These are phyloP conservation scores for Pelargonium fulgidum DNA, from an alignment of 441 rosid species.

Conservation along the genomic window DNA sequence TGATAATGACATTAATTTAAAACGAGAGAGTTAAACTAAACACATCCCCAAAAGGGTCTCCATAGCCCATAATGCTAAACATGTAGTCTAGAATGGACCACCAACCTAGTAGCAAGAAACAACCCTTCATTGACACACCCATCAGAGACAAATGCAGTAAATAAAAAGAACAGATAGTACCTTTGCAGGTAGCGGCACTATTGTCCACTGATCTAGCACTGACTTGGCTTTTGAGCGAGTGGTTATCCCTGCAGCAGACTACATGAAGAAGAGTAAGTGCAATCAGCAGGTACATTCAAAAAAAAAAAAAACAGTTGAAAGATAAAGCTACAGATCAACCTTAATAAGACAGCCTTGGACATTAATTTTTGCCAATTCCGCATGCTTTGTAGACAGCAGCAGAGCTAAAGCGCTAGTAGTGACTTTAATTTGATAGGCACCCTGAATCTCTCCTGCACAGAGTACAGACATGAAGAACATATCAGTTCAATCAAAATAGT, in stretches of 20 bases:
- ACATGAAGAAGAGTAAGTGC: constrained; percentile 19
- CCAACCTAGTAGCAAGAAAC: neutral
- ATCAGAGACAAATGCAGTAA: neutral
- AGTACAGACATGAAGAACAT: constrained; percentile 13
- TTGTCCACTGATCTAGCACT: constrained; percentile 79
- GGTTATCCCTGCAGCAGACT: constrained; percentile 67
- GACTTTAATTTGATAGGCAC: constrained; percentile 85
- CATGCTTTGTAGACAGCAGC: constrained; percentile 62
- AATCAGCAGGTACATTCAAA: constrained; percentile 12
- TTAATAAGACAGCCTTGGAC: constrained; percentile 67
- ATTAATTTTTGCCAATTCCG: constrained; percentile 60
- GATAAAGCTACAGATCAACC: constrained; percentile 35
- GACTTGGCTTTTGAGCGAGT: constrained; percentile 87
- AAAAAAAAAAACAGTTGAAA: neutral
- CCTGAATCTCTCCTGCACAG: constrained; percentile 72
- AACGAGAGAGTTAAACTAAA: no score
- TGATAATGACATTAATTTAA: neutral
- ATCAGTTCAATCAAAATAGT: neutral
- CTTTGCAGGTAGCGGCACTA: constrained; percentile 70
- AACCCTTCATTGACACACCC: neutral
- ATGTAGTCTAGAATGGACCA: neutral
- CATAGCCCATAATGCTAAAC: no score
- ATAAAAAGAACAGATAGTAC: constrained; percentile 32
- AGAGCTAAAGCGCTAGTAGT: constrained; percentile 75
- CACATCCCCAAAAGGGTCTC: no score